These are phyloP conservation scores for Globisporangium acanthophoron DNA, from an alignment of 352 stramenopile species.

Conservation along the genomic window DNA sequence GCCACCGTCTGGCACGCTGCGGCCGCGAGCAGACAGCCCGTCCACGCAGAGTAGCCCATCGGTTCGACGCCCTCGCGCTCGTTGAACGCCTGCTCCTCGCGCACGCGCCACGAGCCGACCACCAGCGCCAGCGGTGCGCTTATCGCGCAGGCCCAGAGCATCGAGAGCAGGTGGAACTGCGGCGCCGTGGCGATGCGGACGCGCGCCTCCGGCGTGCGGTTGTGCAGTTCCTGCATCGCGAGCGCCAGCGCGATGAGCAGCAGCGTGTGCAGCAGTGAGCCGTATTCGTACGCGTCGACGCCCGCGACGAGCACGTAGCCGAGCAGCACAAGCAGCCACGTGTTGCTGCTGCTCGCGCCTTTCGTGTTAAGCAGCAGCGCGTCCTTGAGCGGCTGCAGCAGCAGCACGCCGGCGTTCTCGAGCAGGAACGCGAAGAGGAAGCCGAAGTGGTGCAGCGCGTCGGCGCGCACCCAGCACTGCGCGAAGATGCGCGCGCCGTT, in stretches of 20 bases:
- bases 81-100: conserved; percentile 12
- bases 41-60: conserved; percentile 4
- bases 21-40: conserved; percentile 5
- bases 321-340: conserved; percentile 31
- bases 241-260: conserved; percentile 40
- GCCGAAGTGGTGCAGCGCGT: conserved; percentile 63
- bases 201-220: conserved; percentile 18
- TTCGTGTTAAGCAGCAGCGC: conserved; percentile 5
- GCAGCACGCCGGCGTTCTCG: conserved; percentile 36
- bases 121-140: conserved; percentile 25
- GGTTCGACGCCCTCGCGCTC: conserved; percentile 4
- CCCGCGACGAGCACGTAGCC: conserved; percentile 59
- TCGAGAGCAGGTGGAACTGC: conserved; percentile 36
- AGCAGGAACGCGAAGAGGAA: conserved; percentile 69
- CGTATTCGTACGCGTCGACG: conserved; percentile 56
- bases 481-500: conserved; percentile 35
- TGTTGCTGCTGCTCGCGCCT: conserved; percentile 1
- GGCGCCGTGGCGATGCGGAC: conserved; percentile 19
- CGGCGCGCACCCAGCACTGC: conserved; percentile 37
- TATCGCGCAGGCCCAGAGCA: conserved; percentile 24
- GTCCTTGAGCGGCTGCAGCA: conserved; percentile 43
- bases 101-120: conserved; percentile 11
- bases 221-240: conserved; percentile 23
- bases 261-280: conserved; percentile 49
- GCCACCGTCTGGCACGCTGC: conserved; percentile 12